These are phyloP conservation scores for Incumbomyces lentus DNA, from an alignment of 2,329 filamentous ascomycete genomes.

Conservation along the genomic window DNA sequence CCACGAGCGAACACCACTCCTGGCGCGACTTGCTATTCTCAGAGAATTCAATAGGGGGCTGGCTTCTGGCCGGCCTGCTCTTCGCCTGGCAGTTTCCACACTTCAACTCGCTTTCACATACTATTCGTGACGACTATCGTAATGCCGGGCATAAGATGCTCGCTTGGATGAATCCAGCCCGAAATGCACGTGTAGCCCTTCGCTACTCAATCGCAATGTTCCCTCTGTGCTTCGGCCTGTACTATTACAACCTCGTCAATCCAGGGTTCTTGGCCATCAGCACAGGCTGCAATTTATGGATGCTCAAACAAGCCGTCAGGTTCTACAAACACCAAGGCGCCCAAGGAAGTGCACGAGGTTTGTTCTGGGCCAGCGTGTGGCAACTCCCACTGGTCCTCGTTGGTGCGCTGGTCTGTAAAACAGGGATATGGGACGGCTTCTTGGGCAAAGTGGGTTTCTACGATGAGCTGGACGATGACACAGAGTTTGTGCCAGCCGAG, in stretches of 20 bases:
- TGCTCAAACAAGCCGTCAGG: conserved; percentile 63
- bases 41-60: conserved; percentile 62
- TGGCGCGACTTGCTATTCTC: conserved; percentile 72
- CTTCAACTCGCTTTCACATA: conserved; percentile 88
- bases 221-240: conserved; percentile 72
- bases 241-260: conserved; percentile 70
- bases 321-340: conserved; percentile 75
- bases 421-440: conserved; percentile 77
- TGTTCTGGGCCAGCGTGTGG: conserved; percentile 99
- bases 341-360: conserved; percentile 65
- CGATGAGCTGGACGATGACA: conserved; percentile 48
- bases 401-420: conserved; percentile 84
- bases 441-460: conserved; percentile 51
- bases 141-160: conserved; percentile 60
- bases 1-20: conserved; percentile 57
- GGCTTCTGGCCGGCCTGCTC: conserved; percentile 73
- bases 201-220: conserved; percentile 79
- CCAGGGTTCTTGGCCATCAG: conserved; percentile 76
- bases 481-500: conserved; percentile 11
- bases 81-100: conserved; percentile 98
- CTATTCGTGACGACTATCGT: conserved; percentile 82
- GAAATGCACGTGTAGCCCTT: conserved; percentile 77
- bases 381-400: conserved; percentile 85
- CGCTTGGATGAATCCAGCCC: conserved; percentile 73
- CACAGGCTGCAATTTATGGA: conserved; percentile 73